Evolutionary conservation across 2,329 filamentous ascomycete species (phyloP), one percentile per base, ranked within the genome.

Genomic region (Hypoxylon sp.): DNA sequence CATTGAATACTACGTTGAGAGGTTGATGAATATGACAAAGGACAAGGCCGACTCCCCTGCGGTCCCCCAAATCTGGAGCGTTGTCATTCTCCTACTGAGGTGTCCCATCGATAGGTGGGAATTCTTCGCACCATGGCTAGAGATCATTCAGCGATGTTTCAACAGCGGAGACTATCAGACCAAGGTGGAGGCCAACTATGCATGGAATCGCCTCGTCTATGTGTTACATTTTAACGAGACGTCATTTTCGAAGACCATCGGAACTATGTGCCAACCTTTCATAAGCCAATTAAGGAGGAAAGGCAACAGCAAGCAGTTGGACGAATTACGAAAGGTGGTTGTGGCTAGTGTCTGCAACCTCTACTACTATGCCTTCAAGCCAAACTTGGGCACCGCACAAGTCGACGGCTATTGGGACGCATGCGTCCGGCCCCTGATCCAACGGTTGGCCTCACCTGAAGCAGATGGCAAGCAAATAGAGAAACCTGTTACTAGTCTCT

Each of bases 21-120:
- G 88, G 32, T 83, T 98, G 58, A 86, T 86, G 61, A 82, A 84
- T 10, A 93, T 96, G 89, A 84, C 91, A 25, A 86, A 89, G 69
- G 84, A 86, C 52, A 89, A 85, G 69, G 86, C 89, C 11, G 86
- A 88, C 21, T 88, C 87, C 9, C 79, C 84, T 0, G 84, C 88
- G 41, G 94, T 97, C 0, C 94, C 96, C 5, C 92, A 94, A 71
- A 93, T 98, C 21, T 98, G 95, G 95, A 91, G 92, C 64, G 87
- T 93, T 36, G 83, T 97, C 2, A 88, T 95, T 5, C 85, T 97
- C 1, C 89, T 97, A 60, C 83, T 98, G 51, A 89, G 91, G 80
- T 89, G 80, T 79, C 89, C 78, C 70, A 84, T 83, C 75, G 89
- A 82, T 70, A 90, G 77, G 81, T 98, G 95, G 92, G 85, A 90